These are phyloP conservation scores for Paulownia fortunei DNA, from an alignment of 257 asterid genomes.

Conservation along the genomic window DNA sequence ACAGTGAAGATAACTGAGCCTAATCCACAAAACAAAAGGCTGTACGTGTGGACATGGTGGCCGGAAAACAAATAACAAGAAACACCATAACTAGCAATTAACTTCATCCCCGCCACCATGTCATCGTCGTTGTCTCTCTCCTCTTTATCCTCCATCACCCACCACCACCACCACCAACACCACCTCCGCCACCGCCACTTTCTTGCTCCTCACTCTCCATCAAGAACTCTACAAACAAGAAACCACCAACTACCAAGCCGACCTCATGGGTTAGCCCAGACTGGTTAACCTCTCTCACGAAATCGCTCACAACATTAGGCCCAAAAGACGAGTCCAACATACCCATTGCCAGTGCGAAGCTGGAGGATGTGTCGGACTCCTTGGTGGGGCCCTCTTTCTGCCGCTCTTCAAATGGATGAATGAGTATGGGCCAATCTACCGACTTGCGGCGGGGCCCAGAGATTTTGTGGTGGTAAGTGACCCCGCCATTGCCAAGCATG, in stretches of 20 bases:
- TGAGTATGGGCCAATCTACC: constrained; percentile 80
- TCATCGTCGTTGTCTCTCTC: constrained; percentile 45
- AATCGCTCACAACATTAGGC: constrained; percentile 58
- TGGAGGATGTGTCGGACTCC: constrained; percentile 86
- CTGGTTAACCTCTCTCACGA: constrained; percentile 83
- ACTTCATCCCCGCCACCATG: constrained; percentile 38
- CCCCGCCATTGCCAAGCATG: constrained; percentile 91
- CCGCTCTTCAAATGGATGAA: constrained; percentile 96
- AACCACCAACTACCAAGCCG: constrained; percentile 50
- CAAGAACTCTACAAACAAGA: constrained; percentile 51
- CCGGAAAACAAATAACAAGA: constrained; percentile 15
- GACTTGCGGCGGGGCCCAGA: constrained; percentile 90
- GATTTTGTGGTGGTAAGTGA: constrained; percentile 87
- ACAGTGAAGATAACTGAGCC: not conserved
- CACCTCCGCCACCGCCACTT: constrained; percentile 23
- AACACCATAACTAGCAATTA: not conserved
- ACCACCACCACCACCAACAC: constrained; percentile 27
- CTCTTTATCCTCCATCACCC: constrained; percentile 41
- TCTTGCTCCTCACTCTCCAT: constrained; percentile 35
- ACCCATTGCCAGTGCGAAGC: constrained; percentile 80
- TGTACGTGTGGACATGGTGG: constrained; percentile 30
- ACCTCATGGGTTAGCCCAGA: constrained; percentile 92
- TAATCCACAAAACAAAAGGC: constrained; percentile 12
- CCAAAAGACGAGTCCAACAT: constrained; percentile 85
- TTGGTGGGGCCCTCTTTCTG: constrained; percentile 92